phyloP scores from a whole-genome alignment of 2,329 filamentous ascomycete species.

The Thelonectria blattea region DNA sequence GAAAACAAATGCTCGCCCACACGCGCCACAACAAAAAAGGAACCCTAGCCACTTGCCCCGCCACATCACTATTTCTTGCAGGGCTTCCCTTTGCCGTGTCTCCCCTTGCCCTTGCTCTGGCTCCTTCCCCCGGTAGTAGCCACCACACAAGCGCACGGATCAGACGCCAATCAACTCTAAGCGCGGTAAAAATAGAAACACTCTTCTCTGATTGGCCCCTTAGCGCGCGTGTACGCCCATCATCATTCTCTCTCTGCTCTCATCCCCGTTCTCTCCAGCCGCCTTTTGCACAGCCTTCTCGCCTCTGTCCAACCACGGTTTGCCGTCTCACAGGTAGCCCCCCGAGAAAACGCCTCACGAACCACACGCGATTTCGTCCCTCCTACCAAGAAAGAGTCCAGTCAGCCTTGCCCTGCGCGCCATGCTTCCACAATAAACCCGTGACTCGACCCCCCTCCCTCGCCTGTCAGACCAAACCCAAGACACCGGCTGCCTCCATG shows the following conservation, averaged over 20 bases:
- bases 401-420: conserved; percentile 33
- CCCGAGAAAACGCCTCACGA: neutral
- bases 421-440: conserved; percentile 16
- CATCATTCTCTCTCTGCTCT: no score
- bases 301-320: conserved; percentile 8
- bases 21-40: no score
- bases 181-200: conserved; percentile 38
- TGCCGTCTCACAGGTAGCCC: neutral
- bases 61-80: conserved; percentile 3
- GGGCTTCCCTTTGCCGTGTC: conserved; percentile 6
- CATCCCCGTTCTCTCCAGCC: conserved; percentile 4
- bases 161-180: conserved; percentile 22
- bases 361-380: conserved; percentile 8
- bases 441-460: neutral
- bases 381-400: neutral
- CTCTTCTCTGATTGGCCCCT: conserved; percentile 22
- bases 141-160: conserved; percentile 18
- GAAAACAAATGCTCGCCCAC: no score
- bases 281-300: conserved; percentile 30
- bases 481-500: conserved; percentile 28
- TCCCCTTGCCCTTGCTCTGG: neutral
- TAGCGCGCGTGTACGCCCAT: conserved; percentile 28
- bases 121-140: neutral
- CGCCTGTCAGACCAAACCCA: conserved; percentile 1
- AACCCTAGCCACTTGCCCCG: conserved; percentile 1